Evolutionary conservation across 2,329 filamentous ascomycete species (phyloP), one percentile per base, ranked within the genome.

Genomic region (Ciborinia camelliae): DNA sequence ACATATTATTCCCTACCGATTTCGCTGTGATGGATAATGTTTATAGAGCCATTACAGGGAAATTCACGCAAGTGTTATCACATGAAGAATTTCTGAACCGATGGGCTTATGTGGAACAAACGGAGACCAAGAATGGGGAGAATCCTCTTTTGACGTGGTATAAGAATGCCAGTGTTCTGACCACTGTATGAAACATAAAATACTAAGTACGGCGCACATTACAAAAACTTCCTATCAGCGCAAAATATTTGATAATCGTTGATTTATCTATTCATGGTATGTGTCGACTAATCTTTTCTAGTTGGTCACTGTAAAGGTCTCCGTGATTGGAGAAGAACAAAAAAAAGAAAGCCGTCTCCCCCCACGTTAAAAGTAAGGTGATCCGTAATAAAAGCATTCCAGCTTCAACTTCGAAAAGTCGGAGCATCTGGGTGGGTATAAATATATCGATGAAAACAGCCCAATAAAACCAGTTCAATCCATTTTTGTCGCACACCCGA

Each of bases 1-100:
- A 99, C 76, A 97, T 99, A 72, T 88, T 99, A 75, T 99, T 99
- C 79, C 95, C 95, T 0, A 99, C 95, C 14, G 90, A 99, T 77
- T 99, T 99, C 75, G 83, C 85, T 68, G 89, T 96, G 70, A 89
- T 95, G 78, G 92, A 98, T 77, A 88, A 92, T 72, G 87, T 98
- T 71, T 99, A 99, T 79, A 88, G 91, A 64, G 92, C 92, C 67
- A 87, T 98, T 72, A 99, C 95, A 0, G 94, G 94, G 39, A 95
- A 96, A 75, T 81, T 98, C 72, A 97, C 93, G 2, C 85, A 90
- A 60, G 91, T 96, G 60, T 84, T 88, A 75, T 87, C 89, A 45
- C 95, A 99, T 73, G 92, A 94, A 75, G 91, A 96, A 70, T 99
- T 98, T 75, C 87, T 99, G 84, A 83, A 83, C 62, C 84, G 90